Evolutionary conservation across 495 filamentous ascomycete genomes (phyloP), one percentile per base, ranked within the genome.

Genomic region (Xylaria castorea): DNA sequence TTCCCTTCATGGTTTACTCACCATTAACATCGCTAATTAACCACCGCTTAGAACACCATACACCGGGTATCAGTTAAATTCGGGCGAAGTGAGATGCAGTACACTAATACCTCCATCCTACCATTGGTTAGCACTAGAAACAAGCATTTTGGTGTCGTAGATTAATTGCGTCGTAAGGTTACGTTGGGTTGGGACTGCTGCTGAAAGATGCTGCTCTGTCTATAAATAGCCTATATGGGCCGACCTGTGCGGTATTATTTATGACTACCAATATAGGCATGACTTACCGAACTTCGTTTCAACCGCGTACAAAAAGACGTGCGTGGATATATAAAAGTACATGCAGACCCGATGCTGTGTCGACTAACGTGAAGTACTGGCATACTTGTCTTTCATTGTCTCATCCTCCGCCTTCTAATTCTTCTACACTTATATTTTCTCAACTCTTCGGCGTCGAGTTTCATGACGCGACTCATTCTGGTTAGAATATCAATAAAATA

Each of bases 131-230:
- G 25, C 9, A 1, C 14, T 11, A 27, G 9, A 65, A 50, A 48
- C 25, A 65, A 65, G 62, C 62, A 48, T 50, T 63, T 18, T 22
- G 5, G 62, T n/a, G 42, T 22, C 5, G 12, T 32, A 34, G 5
- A 48, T 46, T 65, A 48, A 34, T 40, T 65, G 34, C 42, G 34
- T 65, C 62, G 34, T 34, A 65, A 27, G 40, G 62, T 65, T 65
- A 48, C 62, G 42, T 50, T 65, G 62, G 40, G 40, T 50, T 48
- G 36, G 42, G 42, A 48, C 27, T 65, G 25, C 48, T 65, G 42
- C 14, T 25, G 2, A 34, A 27, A 46, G 62, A 27, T 18, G 40
- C 62, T 42, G 34, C 36, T 44, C 42, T 34, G 27, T 27, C 42
- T 65, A 48, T 48, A 34, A 50, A 48, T 65, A 46, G 62, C 62